These are phyloP conservation scores for Talaromyces albobiverticillius DNA, from an alignment of 2,329 filamentous ascomycete species.

Conservation along the genomic window DNA sequence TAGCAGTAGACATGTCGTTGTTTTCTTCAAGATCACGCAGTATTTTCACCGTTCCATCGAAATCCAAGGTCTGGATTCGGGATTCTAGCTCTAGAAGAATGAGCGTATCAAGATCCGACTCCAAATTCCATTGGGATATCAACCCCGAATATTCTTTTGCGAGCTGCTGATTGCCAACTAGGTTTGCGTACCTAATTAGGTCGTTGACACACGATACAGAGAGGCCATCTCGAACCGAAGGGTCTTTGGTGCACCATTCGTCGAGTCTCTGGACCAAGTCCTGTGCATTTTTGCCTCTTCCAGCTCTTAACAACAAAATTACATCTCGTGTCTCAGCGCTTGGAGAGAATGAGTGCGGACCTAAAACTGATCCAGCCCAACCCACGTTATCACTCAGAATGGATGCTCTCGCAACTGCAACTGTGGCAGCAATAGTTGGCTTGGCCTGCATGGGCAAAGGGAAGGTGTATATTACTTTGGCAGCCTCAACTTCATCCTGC, in stretches of 20 bases:
- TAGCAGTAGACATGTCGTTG: constrained; percentile 58
- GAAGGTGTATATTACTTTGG: constrained; percentile 66
- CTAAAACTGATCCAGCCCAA: constrained; percentile 63
- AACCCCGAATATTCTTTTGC: constrained; percentile 72
- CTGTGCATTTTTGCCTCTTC: constrained; percentile 68
- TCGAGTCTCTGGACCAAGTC: constrained; percentile 71
- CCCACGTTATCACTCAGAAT: constrained; percentile 57
- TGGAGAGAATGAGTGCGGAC: constrained; percentile 40
- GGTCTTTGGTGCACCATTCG: constrained; percentile 56
- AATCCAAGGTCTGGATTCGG: constrained; percentile 68
- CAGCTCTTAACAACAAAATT: constrained; percentile 71
- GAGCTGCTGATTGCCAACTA: constrained; percentile 65
- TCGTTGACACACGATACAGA: constrained; percentile 73
- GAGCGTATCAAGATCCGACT: constrained; percentile 67
- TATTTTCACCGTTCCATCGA: constrained; percentile 58
- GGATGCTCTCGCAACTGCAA: constrained; percentile 59
- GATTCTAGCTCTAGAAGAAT: constrained; percentile 70
- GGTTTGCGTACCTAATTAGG: constrained; percentile 69
- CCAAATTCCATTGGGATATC: constrained; percentile 62
- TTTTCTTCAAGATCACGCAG: constrained; percentile 55
- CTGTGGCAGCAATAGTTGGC: constrained; percentile 49
- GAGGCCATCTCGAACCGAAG: constrained; percentile 48
- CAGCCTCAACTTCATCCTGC: constrained; percentile 56
- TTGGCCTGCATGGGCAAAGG: constrained; percentile 42
- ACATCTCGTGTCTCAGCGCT: constrained; percentile 65